Conservation (phyloP, 2,329 filamentous ascomycete genomes). For the Neonectria punicea region DNA sequence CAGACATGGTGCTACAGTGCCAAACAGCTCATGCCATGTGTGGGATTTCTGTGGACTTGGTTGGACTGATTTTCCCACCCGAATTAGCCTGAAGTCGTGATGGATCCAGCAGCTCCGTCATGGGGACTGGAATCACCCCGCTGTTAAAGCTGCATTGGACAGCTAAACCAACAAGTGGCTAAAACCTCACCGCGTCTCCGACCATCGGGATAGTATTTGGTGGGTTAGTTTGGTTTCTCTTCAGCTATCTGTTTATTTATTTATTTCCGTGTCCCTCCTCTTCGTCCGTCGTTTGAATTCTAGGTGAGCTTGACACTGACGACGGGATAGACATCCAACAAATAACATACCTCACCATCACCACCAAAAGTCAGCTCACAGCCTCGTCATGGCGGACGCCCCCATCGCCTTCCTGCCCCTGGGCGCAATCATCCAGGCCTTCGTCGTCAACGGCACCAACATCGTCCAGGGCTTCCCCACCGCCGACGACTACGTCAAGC, state of each 20-base stretch:
- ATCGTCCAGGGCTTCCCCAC: constrained; percentile 89
- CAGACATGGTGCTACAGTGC: neutral
- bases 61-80: constrained; percentile 4
- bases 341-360: neutral
- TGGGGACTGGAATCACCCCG: constrained; percentile 37
- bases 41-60: neutral
- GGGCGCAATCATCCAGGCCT: constrained; percentile 83
- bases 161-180: constrained; percentile 22
- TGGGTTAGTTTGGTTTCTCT: neutral
- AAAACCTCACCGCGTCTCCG: constrained; percentile 32
- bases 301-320: neutral
- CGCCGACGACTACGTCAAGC: constrained; percentile 76
- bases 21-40: neutral
- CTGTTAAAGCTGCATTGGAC: constrained; percentile 1
- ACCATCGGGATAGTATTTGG: constrained; percentile 1
- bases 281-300: neutral
- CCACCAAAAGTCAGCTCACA: constrained; percentile 6
- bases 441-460: constrained; percentile 81
- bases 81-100: constrained; percentile 43
- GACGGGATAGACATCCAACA: too few species aligned
- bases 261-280: neutral
- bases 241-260: constrained; percentile 14
- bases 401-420: constrained; percentile 76
- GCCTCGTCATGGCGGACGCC: constrained; percentile 55
- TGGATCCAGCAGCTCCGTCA: constrained; percentile 33